A percentile compares a stretch with the other conserved stretches of the same genome.
Evolutionary conservation across 1,284 basidiomycete genomes (phyloP).

Genomic region (Puccinia novopanici): DNA sequence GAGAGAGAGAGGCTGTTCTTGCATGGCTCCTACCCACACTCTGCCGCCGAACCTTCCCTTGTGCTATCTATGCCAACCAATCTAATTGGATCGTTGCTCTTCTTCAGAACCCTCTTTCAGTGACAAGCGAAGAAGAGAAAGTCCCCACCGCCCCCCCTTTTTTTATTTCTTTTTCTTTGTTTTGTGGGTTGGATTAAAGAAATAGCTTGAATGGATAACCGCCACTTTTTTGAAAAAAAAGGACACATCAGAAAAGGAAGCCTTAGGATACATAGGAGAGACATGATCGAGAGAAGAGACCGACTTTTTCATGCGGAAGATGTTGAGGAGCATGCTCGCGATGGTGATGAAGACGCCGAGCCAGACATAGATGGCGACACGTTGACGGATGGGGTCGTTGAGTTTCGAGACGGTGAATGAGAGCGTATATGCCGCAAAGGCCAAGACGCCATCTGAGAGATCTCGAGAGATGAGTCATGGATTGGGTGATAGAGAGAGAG

Average conservation of each 20-base stretch:
- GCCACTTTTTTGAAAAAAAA: not conserved
- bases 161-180: too few species aligned
- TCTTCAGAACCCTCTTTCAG: too few species aligned
- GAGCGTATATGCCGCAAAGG: slow-evolving; percentile 78
- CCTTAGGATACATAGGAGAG: not conserved
- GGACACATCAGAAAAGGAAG: not conserved
- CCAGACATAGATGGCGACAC: slow-evolving; percentile 86
- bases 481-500: not conserved
- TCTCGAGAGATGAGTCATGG: not conserved
- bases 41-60: too few species aligned
- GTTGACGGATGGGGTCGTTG: slow-evolving; percentile 73
- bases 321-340: slow-evolving; percentile 80
- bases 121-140: too few species aligned
- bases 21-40: too few species aligned
- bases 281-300: not conserved
- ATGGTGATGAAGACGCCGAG: slow-evolving; percentile 76
- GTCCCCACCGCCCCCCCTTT: too few species aligned
- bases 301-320: slow-evolving; percentile 87
- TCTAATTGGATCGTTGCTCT: too few species aligned
- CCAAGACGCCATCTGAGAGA: slow-evolving; percentile 74
- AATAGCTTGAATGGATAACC: not conserved
- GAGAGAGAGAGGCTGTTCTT: too few species aligned
- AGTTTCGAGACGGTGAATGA: slow-evolving; percentile 79
- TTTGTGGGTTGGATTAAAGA: not conserved
- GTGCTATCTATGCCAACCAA: too few species aligned